These are phyloP conservation scores for Cryptosporidium parvum DNA, from an alignment of 169 alveolate species.

Conservation along the genomic window DNA sequence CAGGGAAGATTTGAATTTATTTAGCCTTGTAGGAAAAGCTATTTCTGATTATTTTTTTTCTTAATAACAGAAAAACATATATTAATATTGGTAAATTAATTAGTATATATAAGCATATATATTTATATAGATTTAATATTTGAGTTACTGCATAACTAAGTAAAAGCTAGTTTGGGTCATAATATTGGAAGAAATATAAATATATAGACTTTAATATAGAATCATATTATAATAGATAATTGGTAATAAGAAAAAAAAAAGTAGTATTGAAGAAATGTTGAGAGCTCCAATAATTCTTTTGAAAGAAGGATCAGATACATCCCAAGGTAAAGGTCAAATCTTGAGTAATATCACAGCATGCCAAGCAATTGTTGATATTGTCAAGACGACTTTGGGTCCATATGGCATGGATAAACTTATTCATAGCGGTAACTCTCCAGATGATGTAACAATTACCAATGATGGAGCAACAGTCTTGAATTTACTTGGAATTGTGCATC, in stretches of 20 bases:
- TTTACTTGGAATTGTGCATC: constrained; percentile 95
- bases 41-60: background rate
- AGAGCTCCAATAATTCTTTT: constrained; percentile 90
- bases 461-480: constrained; percentile 99
- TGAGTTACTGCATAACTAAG: background rate
- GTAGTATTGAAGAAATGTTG: constrained; percentile 32
- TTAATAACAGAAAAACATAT: background rate
- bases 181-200: no score
- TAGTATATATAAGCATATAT: no score
- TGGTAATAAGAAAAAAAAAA: background rate
- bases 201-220: background rate
- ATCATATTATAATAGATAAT: background rate
- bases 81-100: background rate
- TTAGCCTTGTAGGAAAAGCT: background rate
- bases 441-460: constrained; percentile 94
- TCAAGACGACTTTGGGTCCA: constrained; percentile 96
- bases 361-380: constrained; percentile 93
- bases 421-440: constrained; percentile 84
- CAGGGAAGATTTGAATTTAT: background rate
- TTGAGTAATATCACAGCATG: constrained; percentile 96
- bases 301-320: constrained; percentile 96
- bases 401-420: constrained; percentile 99
- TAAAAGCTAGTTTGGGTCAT: background rate
- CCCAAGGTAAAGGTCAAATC: constrained; percentile 96
- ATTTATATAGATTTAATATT: no score